Conservation (phyloP, 306 rosid genomes). For the Inga laurina region DNA sequence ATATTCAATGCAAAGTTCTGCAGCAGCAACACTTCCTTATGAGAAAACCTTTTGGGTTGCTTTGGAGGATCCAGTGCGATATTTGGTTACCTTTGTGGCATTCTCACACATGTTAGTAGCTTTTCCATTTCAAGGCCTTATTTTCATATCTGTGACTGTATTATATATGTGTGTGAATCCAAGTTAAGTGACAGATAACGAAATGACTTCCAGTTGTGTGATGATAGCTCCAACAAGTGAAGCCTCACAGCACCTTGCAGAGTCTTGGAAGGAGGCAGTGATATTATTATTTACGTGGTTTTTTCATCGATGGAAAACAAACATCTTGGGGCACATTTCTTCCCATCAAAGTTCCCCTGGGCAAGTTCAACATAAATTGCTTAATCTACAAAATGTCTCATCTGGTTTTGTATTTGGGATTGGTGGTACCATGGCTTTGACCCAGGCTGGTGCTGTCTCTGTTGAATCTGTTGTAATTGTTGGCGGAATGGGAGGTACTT, state of each 20-base stretch:
- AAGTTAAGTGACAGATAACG: neutral
- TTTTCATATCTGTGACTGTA: neutral
- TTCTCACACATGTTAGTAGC: conserved; percentile 80
- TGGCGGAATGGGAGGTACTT: neutral
- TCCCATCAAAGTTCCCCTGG: neutral
- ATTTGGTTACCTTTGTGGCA: conserved; percentile 74
- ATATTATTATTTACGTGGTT: neutral
- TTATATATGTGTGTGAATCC: neutral
- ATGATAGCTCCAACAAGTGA: neutral
- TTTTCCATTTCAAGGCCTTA: neutral
- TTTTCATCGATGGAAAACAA: neutral
- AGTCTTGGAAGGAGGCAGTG: neutral
- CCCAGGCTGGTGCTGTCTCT: neutral
- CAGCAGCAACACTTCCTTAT: conserved; percentile 56
- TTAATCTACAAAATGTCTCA: neutral
- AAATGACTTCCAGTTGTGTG: neutral
- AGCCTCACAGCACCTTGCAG: neutral
- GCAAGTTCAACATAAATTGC: neutral
- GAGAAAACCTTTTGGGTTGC: conserved; percentile 96
- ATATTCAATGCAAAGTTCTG: conserved; percentile 61
- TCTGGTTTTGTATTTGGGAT: neutral
- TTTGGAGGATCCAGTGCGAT: conserved; percentile 85
- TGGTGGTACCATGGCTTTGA: neutral
- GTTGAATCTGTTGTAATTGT: neutral
- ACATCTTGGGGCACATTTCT: neutral